Base-by-base conservation (phyloP, 371 early-diverging fungal genomes). In the Homolaphlyctis polyrhiza region DNA sequence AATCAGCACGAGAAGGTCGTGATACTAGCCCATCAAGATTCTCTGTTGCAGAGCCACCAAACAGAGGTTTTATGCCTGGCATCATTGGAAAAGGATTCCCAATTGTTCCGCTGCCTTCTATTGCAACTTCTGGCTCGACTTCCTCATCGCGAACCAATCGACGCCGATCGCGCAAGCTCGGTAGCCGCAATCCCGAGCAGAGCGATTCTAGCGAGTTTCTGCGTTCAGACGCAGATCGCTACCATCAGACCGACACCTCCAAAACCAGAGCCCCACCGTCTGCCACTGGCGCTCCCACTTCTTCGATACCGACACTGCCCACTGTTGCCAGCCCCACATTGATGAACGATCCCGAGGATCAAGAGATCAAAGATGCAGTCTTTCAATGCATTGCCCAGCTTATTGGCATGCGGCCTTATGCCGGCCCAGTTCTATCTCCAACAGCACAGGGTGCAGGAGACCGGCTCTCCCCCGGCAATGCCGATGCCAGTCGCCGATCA, bases 301-400 rank as follows among this genome's bases (percentile, higher is more conserved):
- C 45, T 18, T 45, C 16, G 16, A n/a, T n/a, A n/a, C n/a, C n/a
- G n/a, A n/a, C n/a, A n/a, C n/a, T n/a, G n/a, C n/a, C n/a, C n/a
- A n/a, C n/a, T n/a, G 39, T 39, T 18, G 39, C 39, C 39, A 11
- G 11, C 39, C 52, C 52, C 11, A 11, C 52, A 21, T 8, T 39
- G 39, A 8, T 51, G 11, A 51, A 51, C 32, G 62, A 70, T 18
- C 64, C 77, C 30, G 79, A 80, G 18, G 78, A 76, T 34, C 67
- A 66, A n/a, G 68, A 78, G 25, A 57, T 76, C 21, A 64, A 66
- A 29, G 81, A 85, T 32, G 78, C 87, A 2, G 84, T 91, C 5
- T 82, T 88, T 71, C 80, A 73, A 16, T 87, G 89, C 65, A 75
- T 91, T 18, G 77, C 89, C 4, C 68, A 79, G 39, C 70, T 80